phyloP scores from a whole-genome alignment of 306 rosid genomes.

The Fragaria iinumae region DNA sequence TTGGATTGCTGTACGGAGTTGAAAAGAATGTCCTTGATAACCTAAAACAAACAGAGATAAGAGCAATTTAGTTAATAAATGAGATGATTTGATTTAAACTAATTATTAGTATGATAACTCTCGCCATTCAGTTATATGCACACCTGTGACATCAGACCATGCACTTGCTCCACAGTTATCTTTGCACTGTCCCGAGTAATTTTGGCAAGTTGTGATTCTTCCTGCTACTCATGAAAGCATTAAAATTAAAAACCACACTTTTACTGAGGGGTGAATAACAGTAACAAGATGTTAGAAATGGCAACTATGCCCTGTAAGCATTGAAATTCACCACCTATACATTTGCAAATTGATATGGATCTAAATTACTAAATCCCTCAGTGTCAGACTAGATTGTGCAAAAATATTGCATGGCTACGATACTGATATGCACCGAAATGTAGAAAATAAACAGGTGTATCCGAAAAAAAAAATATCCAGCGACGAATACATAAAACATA shows the following conservation, averaged over 20 bases:
- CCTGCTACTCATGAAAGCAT: conserved; percentile 54
- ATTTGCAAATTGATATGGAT: not conserved
- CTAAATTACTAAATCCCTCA: not conserved
- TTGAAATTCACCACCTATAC: not conserved
- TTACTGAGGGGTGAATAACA: not conserved
- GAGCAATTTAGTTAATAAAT: conserved; percentile 11
- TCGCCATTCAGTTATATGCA: conserved; percentile 10
- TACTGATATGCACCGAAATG: not conserved
- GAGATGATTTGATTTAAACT: conserved; percentile 6
- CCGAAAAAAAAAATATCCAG: not conserved
- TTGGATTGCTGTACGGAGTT: conserved; percentile 74
- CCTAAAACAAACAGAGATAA: conserved; percentile 40
- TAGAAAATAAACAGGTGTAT: not conserved
- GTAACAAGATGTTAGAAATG: not conserved
- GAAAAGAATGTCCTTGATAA: conserved; percentile 88
- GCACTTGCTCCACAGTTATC: conserved; percentile 97
- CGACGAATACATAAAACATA: not conserved
- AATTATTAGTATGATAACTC: not conserved
- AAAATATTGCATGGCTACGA: not conserved
- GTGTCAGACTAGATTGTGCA: not conserved
- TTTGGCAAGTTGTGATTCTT: conserved; percentile 87
- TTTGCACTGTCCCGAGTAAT: conserved; percentile 90
- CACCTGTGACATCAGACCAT: conserved; percentile 97
- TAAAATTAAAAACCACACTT: not conserved
- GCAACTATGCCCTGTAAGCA: not conserved